Evolutionary conservation across 345 rosid species (phyloP), one percentile per base, ranked within the genome.

Genomic region (Xanthoceras sorbifolium): DNA sequence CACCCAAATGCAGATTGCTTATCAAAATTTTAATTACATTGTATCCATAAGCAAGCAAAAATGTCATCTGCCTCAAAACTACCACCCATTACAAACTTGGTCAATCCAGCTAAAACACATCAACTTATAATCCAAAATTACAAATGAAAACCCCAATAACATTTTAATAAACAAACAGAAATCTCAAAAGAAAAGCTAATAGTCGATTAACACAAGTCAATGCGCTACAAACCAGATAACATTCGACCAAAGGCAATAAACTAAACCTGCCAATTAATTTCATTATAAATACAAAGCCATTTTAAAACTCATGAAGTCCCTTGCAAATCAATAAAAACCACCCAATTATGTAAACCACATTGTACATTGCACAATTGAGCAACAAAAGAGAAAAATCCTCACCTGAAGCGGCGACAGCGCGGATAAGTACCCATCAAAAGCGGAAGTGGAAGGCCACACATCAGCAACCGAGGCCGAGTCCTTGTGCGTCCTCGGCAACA

Each of bases 371-470:
- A 65, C 62, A 59, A 12, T 20, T 29, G 22, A 38, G 26, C 17
- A 44, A 25, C 32, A 20, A 77, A 22, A 25, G 67, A 72, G 32
- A 59, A 36, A 48, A 25, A 54, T 71, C 52, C 82, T 70, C 71
- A 91, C 99, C 97, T 97, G 99, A 85, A 97, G 89, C 63, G 99
- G 99, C 67, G 98, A 97, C 32, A 97, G 79, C 31, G 98, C 99
- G 6, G 99, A 97, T 80, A 97, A 79, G 83, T 89, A 94, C 2
- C 98, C 98, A 69, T 97, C 99, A 76, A 97, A 97, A 29, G 99
- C 99, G 4, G 99, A 97, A 38, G 97, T 94, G n/a, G 99, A 97
- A 3, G 99, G 99, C 99, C 99, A 97, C 0, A 94, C 98, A 79
- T 97, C 99, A 5, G 98, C 97, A 22, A 97, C 96, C 3, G 99